A percentile compares a stretch with the other conserved stretches of the same genome.
phyloP scores from a whole-genome alignment of 768 basidiomycete genomes.

The Leucocoprinus leucothites region DNA sequence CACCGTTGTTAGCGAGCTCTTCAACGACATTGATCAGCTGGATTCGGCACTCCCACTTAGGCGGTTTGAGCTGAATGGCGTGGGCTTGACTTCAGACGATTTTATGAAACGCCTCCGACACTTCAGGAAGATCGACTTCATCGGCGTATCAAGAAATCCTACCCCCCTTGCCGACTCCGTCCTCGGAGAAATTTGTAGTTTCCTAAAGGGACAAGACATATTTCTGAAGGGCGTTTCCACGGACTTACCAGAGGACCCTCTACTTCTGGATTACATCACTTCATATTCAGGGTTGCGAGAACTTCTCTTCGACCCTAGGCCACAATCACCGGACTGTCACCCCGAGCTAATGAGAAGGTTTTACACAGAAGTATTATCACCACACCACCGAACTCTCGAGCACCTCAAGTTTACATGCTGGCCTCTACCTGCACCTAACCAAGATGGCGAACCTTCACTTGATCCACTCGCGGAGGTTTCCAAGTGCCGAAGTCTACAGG shows the following conservation, averaged over 20 bases:
- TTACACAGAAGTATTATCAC: too few relatives aligned
- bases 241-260: not conserved
- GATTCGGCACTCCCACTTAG: not conserved
- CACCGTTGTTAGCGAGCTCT: not conserved
- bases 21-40: not conserved
- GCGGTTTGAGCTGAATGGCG: not conserved
- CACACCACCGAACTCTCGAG: too few relatives aligned
- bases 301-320: too few relatives aligned
- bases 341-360: too few relatives aligned
- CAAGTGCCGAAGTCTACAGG: too few relatives aligned
- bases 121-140: not conserved
- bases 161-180: not conserved
- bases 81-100: not conserved
- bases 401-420: too few relatives aligned
- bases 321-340: too few relatives aligned
- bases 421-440: too few relatives aligned
- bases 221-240: constrained; percentile 1
- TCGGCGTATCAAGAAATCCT: not conserved
- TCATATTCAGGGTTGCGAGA: constrained; percentile 1
- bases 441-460: too few relatives aligned
- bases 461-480: too few relatives aligned
- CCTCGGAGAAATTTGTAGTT: not conserved
- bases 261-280: not conserved
- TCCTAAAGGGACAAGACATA: not conserved
- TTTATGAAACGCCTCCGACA: not conserved